phyloP scores from a whole-genome alignment of 805 yeast species.

The Nakazawaea ambrosiae region DNA sequence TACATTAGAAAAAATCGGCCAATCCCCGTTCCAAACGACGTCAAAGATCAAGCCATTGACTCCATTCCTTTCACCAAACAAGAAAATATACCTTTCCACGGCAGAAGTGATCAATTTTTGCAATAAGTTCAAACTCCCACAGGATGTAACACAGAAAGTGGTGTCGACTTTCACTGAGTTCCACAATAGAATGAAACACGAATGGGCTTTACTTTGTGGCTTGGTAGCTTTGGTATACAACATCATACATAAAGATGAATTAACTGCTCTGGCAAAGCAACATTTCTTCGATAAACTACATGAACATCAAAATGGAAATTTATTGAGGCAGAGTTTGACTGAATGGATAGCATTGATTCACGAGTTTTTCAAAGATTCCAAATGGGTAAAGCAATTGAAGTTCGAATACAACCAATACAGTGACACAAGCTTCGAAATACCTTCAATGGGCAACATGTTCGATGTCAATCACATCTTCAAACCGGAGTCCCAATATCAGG shows the following conservation, averaged over 20 bases:
- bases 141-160: conserved; percentile 40
- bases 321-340: conserved; percentile 39
- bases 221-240: conserved; percentile 52
- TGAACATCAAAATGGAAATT: conserved; percentile 45
- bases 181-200: conserved; percentile 47
- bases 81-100: conserved; percentile 28
- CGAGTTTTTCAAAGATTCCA: conserved; percentile 45
- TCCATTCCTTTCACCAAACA: conserved; percentile 19
- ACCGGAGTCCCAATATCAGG: conserved; percentile 22
- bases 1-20: conserved; percentile 22
- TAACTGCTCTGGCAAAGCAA: conserved; percentile 42
- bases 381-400: conserved; percentile 57
- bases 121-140: conserved; percentile 58
- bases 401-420: conserved; percentile 28
- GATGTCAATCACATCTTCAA: conserved; percentile 21
- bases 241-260: conserved; percentile 41
- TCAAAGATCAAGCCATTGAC: conserved; percentile 1
- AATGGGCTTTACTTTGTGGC: conserved; percentile 69
- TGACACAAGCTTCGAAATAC: conserved; percentile 17
- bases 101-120: conserved; percentile 42
- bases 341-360: conserved; percentile 49
- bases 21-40: conserved; percentile 3
- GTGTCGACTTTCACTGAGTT: conserved; percentile 43
- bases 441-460: conserved; percentile 13
- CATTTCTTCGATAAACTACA: conserved; percentile 45